These are phyloP conservation scores for Macrocybe sp. DNA, from an alignment of 1,284 basidiomycete species.

Conservation along the genomic window DNA sequence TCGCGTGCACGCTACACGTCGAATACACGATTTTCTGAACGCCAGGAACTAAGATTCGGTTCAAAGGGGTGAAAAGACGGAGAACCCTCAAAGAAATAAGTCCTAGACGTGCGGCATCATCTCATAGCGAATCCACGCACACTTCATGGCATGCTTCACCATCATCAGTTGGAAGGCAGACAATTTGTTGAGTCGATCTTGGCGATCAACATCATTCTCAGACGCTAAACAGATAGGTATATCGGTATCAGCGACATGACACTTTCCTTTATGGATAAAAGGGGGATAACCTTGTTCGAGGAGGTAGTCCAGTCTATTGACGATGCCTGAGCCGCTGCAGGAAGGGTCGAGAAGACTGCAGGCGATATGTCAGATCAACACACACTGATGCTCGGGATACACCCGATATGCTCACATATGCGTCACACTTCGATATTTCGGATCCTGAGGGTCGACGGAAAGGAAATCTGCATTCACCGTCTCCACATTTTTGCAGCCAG, in stretches of 20 bases:
- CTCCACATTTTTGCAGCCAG: constrained; percentile 75
- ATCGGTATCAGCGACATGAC: not conserved
- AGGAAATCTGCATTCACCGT: constrained; percentile 79
- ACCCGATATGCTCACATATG: constrained; percentile 65
- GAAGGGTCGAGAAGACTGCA: constrained; percentile 85
- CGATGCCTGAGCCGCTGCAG: constrained; percentile 90
- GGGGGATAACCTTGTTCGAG: constrained; percentile 54
- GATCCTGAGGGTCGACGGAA: constrained; percentile 58
- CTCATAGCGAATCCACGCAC: constrained; percentile 37
- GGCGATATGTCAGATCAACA: constrained; percentile 1
- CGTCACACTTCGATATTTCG: constrained; percentile 61
- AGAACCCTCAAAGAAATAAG: not conserved
- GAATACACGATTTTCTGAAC: constrained; percentile 91
- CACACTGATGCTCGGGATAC: not conserved
- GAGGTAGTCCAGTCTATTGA: constrained; percentile 85
- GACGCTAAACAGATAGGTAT: constrained; percentile 26
- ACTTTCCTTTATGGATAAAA: constrained; percentile 11
- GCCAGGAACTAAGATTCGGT: constrained; percentile 38
- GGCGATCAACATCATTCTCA: constrained; percentile 46
- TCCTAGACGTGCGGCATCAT: constrained; percentile 9
- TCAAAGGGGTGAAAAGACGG: not conserved
- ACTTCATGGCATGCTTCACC: constrained; percentile 94
- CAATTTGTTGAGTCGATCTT: constrained; percentile 75
- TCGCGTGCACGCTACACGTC: constrained; percentile 89
- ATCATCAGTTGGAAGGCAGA: constrained; percentile 89